These are phyloP conservation scores for Rhodomyrtus tomentosa DNA, from an alignment of 345 rosid species.

Conservation along the genomic window DNA sequence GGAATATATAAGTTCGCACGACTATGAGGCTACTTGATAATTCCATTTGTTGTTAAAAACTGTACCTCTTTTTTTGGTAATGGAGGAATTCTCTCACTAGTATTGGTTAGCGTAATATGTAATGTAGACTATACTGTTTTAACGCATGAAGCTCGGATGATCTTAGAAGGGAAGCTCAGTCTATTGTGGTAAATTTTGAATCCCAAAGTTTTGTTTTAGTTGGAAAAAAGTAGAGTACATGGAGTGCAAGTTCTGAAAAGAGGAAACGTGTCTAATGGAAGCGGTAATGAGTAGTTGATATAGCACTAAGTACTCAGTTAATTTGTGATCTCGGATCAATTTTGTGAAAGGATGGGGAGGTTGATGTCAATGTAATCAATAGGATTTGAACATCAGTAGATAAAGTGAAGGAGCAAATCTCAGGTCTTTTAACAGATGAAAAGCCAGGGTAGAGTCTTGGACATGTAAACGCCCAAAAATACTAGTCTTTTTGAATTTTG, in stretches of 20 bases:
- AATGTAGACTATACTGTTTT: not conserved
- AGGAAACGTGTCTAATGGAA: not conserved
- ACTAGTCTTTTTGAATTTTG: not conserved
- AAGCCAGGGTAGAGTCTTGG: too few relatives aligned
- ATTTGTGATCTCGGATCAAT: not conserved
- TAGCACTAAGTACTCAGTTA: not conserved
- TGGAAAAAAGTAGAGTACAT: not conserved
- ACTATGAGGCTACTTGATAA: not conserved
- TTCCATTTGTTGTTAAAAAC: not conserved
- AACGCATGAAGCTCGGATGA: not conserved
- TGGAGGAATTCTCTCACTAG: not conserved
- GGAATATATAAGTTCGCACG: not conserved
- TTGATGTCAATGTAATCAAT: not conserved
- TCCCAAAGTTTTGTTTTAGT: not conserved
- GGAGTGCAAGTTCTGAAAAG: not conserved
- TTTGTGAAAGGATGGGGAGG: not conserved
- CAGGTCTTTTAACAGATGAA: not conserved
- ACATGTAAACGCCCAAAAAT: not conserved
- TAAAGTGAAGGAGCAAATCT: not conserved
- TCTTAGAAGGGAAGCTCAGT: not conserved
- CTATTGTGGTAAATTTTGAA: not conserved
- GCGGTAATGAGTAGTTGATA: not conserved
- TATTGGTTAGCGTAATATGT: not conserved
- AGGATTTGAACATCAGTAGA: not conserved
- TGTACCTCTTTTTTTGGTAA: not conserved